Conservation (phyloP, 768 basidiomycete genomes). For the Peribolospora kevripleyi region DNA sequence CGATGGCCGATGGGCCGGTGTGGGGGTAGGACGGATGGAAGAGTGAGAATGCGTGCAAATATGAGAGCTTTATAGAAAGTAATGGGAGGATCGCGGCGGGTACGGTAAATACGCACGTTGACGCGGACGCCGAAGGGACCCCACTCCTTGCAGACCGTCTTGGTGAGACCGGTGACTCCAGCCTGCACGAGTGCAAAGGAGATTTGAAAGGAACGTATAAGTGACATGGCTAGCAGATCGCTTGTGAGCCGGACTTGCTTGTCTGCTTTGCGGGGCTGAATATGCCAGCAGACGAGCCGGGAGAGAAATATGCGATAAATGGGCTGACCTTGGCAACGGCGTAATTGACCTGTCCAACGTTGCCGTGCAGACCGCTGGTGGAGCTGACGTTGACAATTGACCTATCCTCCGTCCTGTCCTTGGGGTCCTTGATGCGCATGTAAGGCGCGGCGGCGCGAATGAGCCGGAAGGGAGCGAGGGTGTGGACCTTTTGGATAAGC, state of each 20-base stretch:
- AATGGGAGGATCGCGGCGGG: no score
- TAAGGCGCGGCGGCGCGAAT: constrained; percentile 62
- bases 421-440: constrained; percentile 47
- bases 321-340: constrained; percentile 6
- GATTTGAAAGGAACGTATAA: no score
- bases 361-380: constrained; percentile 53
- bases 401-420: constrained; percentile 31
- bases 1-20: not conserved
- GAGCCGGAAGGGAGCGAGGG: constrained; percentile 63
- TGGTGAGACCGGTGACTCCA: constrained; percentile 53
- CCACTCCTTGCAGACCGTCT: constrained; percentile 75
- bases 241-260: no score
- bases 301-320: no score
- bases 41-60: constrained; percentile 17
- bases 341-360: constrained; percentile 59
- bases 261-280: no score
- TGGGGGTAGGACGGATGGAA: no score
- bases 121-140: constrained; percentile 51
- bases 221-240: no score
- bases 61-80: constrained; percentile 29
- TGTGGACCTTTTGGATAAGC: constrained; percentile 60
- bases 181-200: not conserved
- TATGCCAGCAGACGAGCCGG: no score
- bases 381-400: constrained; percentile 64
- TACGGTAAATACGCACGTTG: constrained; percentile 21